Conservation (phyloP, 169 alveolate species). For the Cryptosporidium felis region DNA sequence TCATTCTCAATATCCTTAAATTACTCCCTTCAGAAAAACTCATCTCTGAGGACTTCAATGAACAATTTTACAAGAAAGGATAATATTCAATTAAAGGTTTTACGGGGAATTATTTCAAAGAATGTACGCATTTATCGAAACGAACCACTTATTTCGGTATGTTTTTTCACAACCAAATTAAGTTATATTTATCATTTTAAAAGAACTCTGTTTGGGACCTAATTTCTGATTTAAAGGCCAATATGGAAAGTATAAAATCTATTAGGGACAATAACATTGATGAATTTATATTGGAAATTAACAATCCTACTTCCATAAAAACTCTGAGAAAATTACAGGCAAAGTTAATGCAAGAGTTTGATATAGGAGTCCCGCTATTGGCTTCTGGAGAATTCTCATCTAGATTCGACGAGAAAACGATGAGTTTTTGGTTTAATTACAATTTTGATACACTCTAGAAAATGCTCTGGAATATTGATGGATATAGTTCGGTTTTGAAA, state of each 20-base stretch:
- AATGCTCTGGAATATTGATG: neutral
- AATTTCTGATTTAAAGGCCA: neutral
- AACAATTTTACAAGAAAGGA: neutral
- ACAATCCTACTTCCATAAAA: neutral
- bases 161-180: neutral
- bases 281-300: neutral
- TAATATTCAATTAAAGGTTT: neutral
- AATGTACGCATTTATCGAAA: neutral
- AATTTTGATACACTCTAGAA: neutral
- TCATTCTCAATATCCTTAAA: too few relatives aligned
- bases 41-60: neutral
- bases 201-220: neutral
- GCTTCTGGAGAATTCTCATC: neutral
- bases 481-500: neutral
- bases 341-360: constrained; percentile 8
- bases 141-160: neutral
- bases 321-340: neutral
- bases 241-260: neutral
- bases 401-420: neutral
- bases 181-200: neutral
- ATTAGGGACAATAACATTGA: neutral
- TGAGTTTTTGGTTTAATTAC: neutral
- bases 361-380: neutral
- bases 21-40: neutral
- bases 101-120: neutral